These are phyloP conservation scores for Cenchrus americanus DNA, from an alignment of 176 grass and related monocot genomes.

Conservation along the genomic window DNA sequence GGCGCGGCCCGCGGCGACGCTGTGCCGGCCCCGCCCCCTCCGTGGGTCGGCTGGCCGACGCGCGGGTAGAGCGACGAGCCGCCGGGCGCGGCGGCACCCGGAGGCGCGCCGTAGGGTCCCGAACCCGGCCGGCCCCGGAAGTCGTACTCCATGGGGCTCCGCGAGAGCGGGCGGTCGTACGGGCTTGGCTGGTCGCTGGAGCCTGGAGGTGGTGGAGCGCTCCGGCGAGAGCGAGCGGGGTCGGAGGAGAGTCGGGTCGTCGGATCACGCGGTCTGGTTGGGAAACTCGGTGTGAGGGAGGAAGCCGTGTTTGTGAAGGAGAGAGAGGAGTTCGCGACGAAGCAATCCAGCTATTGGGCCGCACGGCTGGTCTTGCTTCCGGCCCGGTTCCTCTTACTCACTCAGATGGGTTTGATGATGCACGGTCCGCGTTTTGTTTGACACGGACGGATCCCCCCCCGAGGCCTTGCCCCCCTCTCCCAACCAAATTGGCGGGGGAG, in stretches of 20 bases:
- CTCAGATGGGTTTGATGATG: too few species aligned
- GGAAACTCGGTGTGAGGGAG: background rate
- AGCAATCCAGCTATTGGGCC: slow-evolving; percentile 2
- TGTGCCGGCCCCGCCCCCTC: background rate
- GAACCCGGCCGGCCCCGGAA: slow-evolving; percentile 46
- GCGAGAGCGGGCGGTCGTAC: background rate
- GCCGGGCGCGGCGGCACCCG: background rate
- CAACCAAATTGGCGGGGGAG: too few species aligned
- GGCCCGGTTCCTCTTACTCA: too few species aligned
- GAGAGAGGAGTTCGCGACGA: background rate
- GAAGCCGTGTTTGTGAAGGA: background rate
- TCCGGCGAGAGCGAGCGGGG: background rate
- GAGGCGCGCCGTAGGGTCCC: slow-evolving; percentile 40
- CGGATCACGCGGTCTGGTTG: slow-evolving; percentile 28
- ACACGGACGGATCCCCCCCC: too few species aligned
- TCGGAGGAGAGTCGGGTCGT: too few species aligned
- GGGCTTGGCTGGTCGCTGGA: background rate
- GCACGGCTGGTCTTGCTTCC: background rate
- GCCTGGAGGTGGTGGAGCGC: background rate
- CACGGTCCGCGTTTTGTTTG: too few species aligned
- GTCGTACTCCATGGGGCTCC: slow-evolving; percentile 60
- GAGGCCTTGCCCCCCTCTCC: too few species aligned
- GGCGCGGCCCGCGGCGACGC: slow-evolving; percentile 42
- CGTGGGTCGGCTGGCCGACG: slow-evolving; percentile 44
- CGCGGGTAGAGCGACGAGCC: slow-evolving; percentile 48